A percentile compares a stretch with the other conserved stretches of the same genome.
Evolutionary conservation across 306 rosid species (phyloP).

Genomic region (Dalbergia oliveri): DNA sequence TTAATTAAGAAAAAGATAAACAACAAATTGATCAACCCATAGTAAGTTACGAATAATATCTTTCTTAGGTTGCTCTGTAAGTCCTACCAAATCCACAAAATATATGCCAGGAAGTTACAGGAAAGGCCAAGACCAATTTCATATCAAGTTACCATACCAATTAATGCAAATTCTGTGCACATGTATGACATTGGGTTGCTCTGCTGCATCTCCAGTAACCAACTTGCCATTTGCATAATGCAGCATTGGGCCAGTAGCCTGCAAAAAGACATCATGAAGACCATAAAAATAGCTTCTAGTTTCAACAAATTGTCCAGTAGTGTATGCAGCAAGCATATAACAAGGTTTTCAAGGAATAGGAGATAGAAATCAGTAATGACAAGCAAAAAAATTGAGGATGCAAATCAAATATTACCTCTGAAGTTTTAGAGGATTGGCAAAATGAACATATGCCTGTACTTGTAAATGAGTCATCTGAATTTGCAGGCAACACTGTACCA

Average conservation of each 20-base stretch:
- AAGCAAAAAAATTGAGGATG: constrained; percentile 15
- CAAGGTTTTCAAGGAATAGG: constrained; percentile 10
- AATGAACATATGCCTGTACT: constrained; percentile 68
- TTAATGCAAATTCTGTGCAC: constrained; percentile 82
- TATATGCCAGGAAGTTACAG: not conserved
- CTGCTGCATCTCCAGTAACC: constrained; percentile 68
- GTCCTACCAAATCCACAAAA: not conserved
- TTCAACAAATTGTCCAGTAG: constrained; percentile 20
- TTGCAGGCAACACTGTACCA: constrained; percentile 33
- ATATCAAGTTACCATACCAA: constrained; percentile 62
- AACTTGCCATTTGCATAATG: constrained; percentile 71
- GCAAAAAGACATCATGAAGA: constrained; percentile 35
- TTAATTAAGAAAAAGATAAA: not conserved
- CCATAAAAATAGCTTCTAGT: not conserved
- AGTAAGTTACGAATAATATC: not conserved
- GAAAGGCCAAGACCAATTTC: not conserved
- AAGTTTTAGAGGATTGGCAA: constrained; percentile 78
- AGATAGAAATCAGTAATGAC: not conserved
- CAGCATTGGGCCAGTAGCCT: constrained; percentile 84
- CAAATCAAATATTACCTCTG: constrained; percentile 63
- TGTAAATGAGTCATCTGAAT: constrained; percentile 33
- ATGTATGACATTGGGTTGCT: constrained; percentile 65
- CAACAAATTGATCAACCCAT: not conserved
- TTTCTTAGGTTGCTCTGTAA: not conserved
- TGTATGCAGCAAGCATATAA: constrained; percentile 8